These are phyloP conservation scores for Epichloe sibirici DNA, from an alignment of 2,329 filamentous ascomycete genomes.

Conservation along the genomic window DNA sequence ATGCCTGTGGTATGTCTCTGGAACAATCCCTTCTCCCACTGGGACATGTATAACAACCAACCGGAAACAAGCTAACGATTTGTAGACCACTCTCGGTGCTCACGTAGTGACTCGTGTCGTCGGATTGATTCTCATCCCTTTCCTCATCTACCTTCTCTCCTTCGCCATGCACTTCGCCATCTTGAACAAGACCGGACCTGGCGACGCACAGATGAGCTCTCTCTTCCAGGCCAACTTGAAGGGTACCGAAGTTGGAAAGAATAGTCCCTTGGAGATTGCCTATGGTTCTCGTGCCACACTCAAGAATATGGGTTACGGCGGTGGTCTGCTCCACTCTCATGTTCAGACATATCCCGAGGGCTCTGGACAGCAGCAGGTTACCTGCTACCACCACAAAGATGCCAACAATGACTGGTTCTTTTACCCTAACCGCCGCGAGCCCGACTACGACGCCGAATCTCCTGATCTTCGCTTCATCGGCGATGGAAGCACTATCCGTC, in stretches of 20 bases:
- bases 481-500: conserved; percentile 65
- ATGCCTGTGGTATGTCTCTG: conserved; percentile 60
- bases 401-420: conserved; percentile 99
- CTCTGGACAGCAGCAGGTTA: conserved; percentile 89
- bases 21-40: neutral
- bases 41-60: neutral
- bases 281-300: conserved; percentile 80
- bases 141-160: conserved; percentile 88
- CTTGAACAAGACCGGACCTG: conserved; percentile 83
- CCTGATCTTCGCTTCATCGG: conserved; percentile 59
- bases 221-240: conserved; percentile 95
- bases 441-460: conserved; percentile 59
- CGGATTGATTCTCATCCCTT: conserved; percentile 77
- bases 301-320: conserved; percentile 99
- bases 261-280: conserved; percentile 87
- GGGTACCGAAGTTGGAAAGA: conserved; percentile 86
- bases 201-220: conserved; percentile 99
- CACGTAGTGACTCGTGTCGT: conserved; percentile 72
- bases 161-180: conserved; percentile 94
- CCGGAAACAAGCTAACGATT: neutral
- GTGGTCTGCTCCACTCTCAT: conserved; percentile 91
- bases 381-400: conserved; percentile 99
- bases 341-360: conserved; percentile 93
- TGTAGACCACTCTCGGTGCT: conserved; percentile 50
- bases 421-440: conserved; percentile 76